Conservation (phyloP, 139 green algal species). For the Chlamydomonas sphaeroides region DNA sequence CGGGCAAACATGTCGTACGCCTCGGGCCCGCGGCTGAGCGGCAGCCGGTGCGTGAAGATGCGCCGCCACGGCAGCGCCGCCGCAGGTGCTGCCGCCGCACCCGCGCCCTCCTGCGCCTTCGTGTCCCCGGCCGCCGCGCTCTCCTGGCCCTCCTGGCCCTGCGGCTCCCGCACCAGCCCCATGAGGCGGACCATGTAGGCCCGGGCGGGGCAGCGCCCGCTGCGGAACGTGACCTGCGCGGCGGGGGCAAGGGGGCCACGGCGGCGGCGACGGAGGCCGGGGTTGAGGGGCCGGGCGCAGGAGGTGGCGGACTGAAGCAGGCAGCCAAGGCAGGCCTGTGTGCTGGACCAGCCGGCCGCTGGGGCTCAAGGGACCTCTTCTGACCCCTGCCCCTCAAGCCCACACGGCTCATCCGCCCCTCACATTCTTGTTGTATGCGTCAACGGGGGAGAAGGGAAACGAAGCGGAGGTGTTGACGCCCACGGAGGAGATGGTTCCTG, state of each 20-base stretch:
- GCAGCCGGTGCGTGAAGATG: slow-evolving; percentile 62
- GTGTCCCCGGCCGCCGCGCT: not conserved
- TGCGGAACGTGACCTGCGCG: slow-evolving; percentile 27
- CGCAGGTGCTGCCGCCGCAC: not conserved
- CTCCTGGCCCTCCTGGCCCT: slow-evolving; percentile 1
- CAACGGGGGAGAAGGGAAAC: slow-evolving; percentile 63
- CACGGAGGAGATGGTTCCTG: slow-evolving; percentile 49
- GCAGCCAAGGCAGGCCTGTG: no score
- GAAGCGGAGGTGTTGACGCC: slow-evolving; percentile 56
- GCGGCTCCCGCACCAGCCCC: slow-evolving; percentile 17
- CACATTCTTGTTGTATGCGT: slow-evolving; percentile 53
- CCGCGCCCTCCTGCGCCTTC: not conserved
- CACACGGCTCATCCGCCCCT: no score
- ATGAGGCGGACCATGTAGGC: slow-evolving; percentile 46
- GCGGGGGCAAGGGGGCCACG: no score
- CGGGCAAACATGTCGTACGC: slow-evolving; percentile 56
- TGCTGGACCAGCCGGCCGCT: no score
- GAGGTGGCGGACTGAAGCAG: no score
- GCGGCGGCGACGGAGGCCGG: no score
- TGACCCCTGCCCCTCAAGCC: no score
- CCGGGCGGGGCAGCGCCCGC: slow-evolving; percentile 49
- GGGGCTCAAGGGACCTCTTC: no score
- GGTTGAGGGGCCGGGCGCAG: no score
- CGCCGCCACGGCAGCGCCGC: slow-evolving; percentile 18
- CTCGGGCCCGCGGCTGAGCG: slow-evolving; percentile 39